phyloP scores from a whole-genome alignment of 2,329 filamentous ascomycete genomes.

The Dothistroma pini region DNA sequence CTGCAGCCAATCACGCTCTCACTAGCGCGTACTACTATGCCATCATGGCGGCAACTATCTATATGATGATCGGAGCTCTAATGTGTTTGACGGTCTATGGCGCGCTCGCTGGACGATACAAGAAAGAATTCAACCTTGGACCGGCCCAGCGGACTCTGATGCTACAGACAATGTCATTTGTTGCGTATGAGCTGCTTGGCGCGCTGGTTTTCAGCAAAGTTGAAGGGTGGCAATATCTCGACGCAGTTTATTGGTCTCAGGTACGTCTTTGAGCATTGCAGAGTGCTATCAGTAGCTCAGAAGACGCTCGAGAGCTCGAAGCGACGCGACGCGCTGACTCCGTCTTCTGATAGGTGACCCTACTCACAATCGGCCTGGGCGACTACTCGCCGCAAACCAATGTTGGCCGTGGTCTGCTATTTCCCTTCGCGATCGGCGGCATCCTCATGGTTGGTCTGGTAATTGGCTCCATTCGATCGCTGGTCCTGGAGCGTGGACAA shows the following conservation, averaged over 20 bases:
- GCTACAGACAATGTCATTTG: slow-evolving; percentile 51
- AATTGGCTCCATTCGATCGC: slow-evolving; percentile 50
- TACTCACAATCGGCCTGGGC: slow-evolving; percentile 54
- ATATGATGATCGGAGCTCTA: slow-evolving; percentile 53
- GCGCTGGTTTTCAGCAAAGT: slow-evolving; percentile 47
- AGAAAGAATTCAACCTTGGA: slow-evolving; percentile 55
- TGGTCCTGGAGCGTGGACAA: slow-evolving; percentile 50
- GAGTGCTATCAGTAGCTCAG: background rate
- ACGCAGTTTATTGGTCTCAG: slow-evolving; percentile 55
- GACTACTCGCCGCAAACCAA: slow-evolving; percentile 49
- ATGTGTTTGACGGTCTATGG: slow-evolving; percentile 56
- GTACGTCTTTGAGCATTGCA: background rate
- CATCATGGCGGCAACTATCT: slow-evolving; percentile 55
- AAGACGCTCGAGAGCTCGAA: background rate
- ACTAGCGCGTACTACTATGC: slow-evolving; percentile 59
- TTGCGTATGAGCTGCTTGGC: slow-evolving; percentile 48
- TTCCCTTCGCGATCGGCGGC: slow-evolving; percentile 54
- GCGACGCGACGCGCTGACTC: background rate
- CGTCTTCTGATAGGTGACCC: slow-evolving; percentile 49
- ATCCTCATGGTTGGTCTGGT: slow-evolving; percentile 55
- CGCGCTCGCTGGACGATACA: slow-evolving; percentile 52
- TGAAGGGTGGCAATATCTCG: slow-evolving; percentile 52
- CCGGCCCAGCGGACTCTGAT: slow-evolving; percentile 55
- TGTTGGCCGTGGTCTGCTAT: slow-evolving; percentile 49
- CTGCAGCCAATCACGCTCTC: slow-evolving; percentile 41